These are phyloP conservation scores for Candida caryicola DNA, from an alignment of 805 yeast genomes.

Conservation along the genomic window DNA sequence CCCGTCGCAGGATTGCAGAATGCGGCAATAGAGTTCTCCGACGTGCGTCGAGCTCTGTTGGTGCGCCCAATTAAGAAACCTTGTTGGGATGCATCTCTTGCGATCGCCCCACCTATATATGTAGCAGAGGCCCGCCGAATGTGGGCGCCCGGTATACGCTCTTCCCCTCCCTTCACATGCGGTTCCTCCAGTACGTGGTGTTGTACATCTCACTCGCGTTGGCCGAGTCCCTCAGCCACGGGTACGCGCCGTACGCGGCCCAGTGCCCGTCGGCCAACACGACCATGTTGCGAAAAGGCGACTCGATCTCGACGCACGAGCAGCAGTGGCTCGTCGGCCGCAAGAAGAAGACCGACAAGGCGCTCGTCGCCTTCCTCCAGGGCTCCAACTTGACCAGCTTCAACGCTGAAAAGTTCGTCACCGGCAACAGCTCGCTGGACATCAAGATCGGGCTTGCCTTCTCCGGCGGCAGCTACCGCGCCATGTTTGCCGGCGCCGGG, in stretches of 20 bases:
- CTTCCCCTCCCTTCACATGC: no score
- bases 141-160: no score
- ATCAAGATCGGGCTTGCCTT: constrained; percentile 33
- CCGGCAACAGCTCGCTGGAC: constrained; percentile 10
- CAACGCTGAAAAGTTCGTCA: constrained; percentile 21
- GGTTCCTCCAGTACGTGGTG: not conserved
- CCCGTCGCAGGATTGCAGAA: no score
- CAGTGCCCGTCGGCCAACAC: constrained; percentile 22
- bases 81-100: no score
- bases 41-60: no score
- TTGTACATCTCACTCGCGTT: constrained; percentile 1
- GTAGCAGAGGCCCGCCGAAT: no score
- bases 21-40: no score
- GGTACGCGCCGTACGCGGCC: constrained; percentile 30
- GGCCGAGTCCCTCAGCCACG: constrained; percentile 21
- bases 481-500: constrained; percentile 77
- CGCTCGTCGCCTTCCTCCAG: constrained; percentile 21
- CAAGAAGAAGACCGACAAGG: constrained; percentile 21
- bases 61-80: not conserved
- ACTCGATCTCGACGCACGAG: constrained; percentile 23
- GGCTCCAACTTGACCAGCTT: constrained; percentile 21
- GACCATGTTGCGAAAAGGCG: constrained; percentile 24
- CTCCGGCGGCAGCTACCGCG: constrained; percentile 42
- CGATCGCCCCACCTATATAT: not conserved
- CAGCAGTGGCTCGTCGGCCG: constrained; percentile 23